Evolutionary conservation across 306 rosid species (phyloP).

Genomic region (Amphicarpaea edgeworthii): DNA sequence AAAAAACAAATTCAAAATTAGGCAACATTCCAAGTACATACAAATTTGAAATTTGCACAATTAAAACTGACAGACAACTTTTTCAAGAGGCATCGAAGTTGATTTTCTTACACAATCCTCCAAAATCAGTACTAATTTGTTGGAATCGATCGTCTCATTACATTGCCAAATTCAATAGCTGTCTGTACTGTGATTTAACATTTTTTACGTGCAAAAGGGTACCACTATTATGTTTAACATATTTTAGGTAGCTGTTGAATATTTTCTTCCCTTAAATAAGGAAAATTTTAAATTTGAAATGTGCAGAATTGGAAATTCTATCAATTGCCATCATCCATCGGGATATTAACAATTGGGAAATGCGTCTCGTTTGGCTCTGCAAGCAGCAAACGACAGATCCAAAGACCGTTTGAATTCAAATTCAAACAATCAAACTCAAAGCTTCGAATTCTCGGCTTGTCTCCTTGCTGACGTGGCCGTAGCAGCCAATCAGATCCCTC

Average conservation of each 20-base stretch:
- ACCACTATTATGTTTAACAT: not conserved
- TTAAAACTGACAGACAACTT: not conserved
- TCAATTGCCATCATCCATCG: not conserved
- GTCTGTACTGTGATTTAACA: not conserved
- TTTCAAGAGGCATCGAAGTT: not conserved
- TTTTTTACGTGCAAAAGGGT: not conserved
- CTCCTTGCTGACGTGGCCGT: slow-evolving; percentile 16
- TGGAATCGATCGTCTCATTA: not conserved
- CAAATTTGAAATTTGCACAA: not conserved
- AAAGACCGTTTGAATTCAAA: slow-evolving; percentile 86
- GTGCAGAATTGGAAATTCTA: not conserved
- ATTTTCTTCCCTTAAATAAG: slow-evolving; percentile 28
- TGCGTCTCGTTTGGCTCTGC: slow-evolving; percentile 32
- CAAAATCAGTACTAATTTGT: not conserved
- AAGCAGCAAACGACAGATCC: slow-evolving; percentile 50
- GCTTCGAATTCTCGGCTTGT: slow-evolving; percentile 43
- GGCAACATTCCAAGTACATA: not conserved
- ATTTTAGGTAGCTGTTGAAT: too few relatives aligned
- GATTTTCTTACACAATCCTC: not conserved
- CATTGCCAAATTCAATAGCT: not conserved
- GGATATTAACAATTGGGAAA: slow-evolving; percentile 30
- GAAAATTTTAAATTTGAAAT: slow-evolving; percentile 30
- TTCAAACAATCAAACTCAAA: slow-evolving; percentile 32
- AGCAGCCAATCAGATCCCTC: slow-evolving; percentile 41
- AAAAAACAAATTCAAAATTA: not conserved